Base-by-base conservation (phyloP, 2,329 filamentous ascomycete genomes). In the Penicillium italicum region DNA sequence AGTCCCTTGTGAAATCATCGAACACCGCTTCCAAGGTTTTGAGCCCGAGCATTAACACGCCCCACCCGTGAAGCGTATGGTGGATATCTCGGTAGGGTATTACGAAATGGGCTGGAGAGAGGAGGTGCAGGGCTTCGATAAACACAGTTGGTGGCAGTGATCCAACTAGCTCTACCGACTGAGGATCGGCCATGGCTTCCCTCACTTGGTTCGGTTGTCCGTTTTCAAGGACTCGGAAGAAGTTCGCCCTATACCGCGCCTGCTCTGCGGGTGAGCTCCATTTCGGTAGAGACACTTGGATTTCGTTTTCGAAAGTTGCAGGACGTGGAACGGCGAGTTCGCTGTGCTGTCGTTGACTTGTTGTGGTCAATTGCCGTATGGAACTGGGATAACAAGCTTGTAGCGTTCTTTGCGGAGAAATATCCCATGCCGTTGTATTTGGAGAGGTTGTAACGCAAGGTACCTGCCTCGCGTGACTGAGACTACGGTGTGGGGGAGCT, bases 111-210 rank as follows among this genome's bases (percentile, higher is more conserved):
- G 71, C 64, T 0, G 88, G 86, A 55, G 89, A 84, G 9, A 91
- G 71, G 5, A 79, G 77, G 33, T 80, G 79, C 30, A 92, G 69
- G 10, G 88, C 80, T 59, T 88, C 84, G 1, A 84, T 83, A 65
- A 91, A 85, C 0, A 80, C 80, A 1, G 79, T 75, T 1, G 77
- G 69, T 0, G 86, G 78, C 22, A 91, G 68, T 5, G 62, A 65
- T 50, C 67, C 63, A 46, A 74, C 60, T 20, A 71, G 47, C 11
- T 60, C 50, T 18, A 60, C 60, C 58, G 68, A 73, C 41, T 63
- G 62, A 49, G 69, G 67, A 43, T 74, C 63, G 11, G 63, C 60
- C 55, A 78, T 57, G 7, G 68, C 69, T 38, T 69, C 57, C 59
- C 77, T 69, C 22, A 77, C 66, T 50, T 70, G 72, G 42, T 76